Conservation (phyloP, 1,284 basidiomycete genomes). For the Trametes sp. region DNA sequence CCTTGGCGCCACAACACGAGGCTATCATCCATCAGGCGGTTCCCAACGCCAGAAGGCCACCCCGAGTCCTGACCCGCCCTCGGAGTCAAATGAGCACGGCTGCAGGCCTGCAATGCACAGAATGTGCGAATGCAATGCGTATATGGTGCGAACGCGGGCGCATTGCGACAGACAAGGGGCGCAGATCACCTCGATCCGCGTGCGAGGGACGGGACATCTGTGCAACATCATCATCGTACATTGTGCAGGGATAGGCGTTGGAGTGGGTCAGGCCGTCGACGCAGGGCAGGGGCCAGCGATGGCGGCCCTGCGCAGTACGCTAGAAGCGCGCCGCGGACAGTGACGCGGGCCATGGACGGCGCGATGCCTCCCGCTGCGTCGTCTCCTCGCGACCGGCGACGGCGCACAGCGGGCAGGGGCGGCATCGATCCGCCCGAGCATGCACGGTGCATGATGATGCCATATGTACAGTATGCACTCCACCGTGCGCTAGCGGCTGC, state of each 20-base stretch:
- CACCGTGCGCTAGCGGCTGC: neutral
- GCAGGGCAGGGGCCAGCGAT: neutral
- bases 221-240: no score
- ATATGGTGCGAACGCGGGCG: no score
- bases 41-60: neutral
- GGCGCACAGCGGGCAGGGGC: slow-evolving; percentile 1
- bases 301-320: neutral
- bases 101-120: neutral
- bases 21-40: slow-evolving; percentile 17
- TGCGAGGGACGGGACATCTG: neutral
- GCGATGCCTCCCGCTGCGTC: neutral
- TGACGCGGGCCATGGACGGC: neutral
- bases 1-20: slow-evolving; percentile 11
- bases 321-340: neutral
- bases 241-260: no score
- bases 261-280: no score
- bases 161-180: no score
- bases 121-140: neutral
- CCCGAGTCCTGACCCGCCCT: no score
- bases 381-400: slow-evolving; percentile 10
- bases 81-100: neutral
- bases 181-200: slow-evolving; percentile 13
- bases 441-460: neutral
- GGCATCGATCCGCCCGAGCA: slow-evolving; percentile 1
- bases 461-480: neutral